Conservation (phyloP, 306 rosid genomes). For the Amphicarpaea edgeworthii region DNA sequence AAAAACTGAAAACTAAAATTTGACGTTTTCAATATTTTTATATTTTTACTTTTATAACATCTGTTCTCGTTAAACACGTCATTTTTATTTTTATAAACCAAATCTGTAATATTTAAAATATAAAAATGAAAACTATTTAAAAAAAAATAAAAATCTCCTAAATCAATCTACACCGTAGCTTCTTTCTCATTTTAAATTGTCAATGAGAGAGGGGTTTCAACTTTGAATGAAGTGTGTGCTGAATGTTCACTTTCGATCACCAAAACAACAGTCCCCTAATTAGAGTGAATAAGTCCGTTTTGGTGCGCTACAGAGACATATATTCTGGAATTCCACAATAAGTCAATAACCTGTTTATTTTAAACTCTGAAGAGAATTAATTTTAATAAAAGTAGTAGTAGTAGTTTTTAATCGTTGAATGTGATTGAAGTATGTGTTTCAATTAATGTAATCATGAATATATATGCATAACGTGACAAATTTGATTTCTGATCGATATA, state of each 20-base stretch:
- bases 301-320: slow-evolving; percentile 51
- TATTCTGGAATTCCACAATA: slow-evolving; percentile 35
- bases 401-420: not conserved
- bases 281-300: slow-evolving; percentile 1
- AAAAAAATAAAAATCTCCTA: too few relatives aligned
- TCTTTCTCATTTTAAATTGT: not conserved
- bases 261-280: slow-evolving; percentile 29
- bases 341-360: not conserved
- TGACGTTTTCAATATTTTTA: too few relatives aligned
- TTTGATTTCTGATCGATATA: not conserved
- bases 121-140: too few relatives aligned
- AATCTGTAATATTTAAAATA: too few relatives aligned
- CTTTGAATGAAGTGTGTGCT: slow-evolving; percentile 20
- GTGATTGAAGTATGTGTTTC: not conserved
- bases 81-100: too few relatives aligned
- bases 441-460: not conserved
- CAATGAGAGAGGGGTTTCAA: not conserved
- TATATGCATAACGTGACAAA: not conserved
- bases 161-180: too few relatives aligned
- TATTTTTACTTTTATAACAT: too few relatives aligned
- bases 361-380: not conserved
- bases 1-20: too few relatives aligned
- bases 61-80: too few relatives aligned
- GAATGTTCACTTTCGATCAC: not conserved
- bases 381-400: not conserved